Evolutionary conservation across 2,329 filamentous ascomycete species (phyloP), one percentile per base, ranked within the genome.

Genomic region (Dryadomyces quercivorus): DNA sequence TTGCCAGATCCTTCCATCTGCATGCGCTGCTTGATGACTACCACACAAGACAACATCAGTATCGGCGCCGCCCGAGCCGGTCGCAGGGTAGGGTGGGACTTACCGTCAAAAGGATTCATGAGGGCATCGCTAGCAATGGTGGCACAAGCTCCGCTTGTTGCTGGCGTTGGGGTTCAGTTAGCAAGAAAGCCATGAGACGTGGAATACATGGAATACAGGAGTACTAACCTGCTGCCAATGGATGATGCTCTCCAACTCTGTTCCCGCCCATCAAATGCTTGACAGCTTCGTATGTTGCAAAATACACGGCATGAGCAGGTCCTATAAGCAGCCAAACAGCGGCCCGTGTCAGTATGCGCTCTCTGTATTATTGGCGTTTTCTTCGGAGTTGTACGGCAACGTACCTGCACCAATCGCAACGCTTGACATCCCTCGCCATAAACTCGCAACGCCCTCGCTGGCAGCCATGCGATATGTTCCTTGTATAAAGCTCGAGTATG

Each of bases 1-100:
- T 80, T 81, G 61, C 84, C 83, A n/a, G 92, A 97, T 64, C 93
- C 87, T 67, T 95, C 88, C 57, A 98, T 87, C 70, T 98, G 93
- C 93, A 98, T 98, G 63, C 93, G 88, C 70, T 98, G 93, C 73
- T 98, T 98, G 75, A 98, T 95, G 58, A 98, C 93, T 96, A 64
- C 34, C 44, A 42, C 42, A 53, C 47, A 21, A 34, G 49, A 10
- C 16, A 10, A 48, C 45, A 59, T 9, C 21, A 10, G 26, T 31
- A 8, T 8, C 31, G 21, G 12, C 6, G 26, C 5, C 46, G 15
- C 7, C 18, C 8, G 15, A 12, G 13, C 12, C 9, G 13, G 8
- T 34, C 6, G 36, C 36, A 40, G 9, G 7, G 36, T 22, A 16
- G 20, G 15, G 5, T 10, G n/a, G 36, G 36, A 5, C 81, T 64